Percentiles rank a stretch among this genome's conserved stretches.
These are phyloP conservation scores for Colletotrichum sublineola DNA, from an alignment of 2,329 filamentous ascomycete genomes.

Conservation along the genomic window DNA sequence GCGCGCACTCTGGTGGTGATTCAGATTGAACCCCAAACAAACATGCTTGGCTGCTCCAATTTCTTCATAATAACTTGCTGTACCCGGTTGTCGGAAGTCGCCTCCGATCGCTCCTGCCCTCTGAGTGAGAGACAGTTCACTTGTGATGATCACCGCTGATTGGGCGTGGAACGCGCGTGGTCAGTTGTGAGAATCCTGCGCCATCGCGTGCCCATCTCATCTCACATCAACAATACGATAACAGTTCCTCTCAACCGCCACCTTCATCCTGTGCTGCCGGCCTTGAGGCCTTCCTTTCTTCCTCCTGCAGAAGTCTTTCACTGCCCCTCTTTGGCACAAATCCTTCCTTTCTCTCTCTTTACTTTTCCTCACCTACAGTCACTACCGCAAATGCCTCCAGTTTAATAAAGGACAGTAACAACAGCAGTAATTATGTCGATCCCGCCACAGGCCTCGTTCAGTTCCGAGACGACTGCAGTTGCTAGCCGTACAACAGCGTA, in stretches of 20 bases:
- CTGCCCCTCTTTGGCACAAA: not conserved
- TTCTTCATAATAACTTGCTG: slow-evolving; percentile 10
- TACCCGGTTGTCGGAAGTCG: not conserved
- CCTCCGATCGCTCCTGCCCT: slow-evolving; percentile 1
- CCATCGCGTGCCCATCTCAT: not conserved
- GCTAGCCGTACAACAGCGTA: slow-evolving; percentile 11
- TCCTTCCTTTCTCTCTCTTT: not conserved
- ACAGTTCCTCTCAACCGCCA: not conserved
- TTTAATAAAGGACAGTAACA: not conserved
- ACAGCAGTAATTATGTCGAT: slow-evolving; percentile 14
- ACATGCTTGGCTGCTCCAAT: not conserved
- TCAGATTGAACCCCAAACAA: not conserved
- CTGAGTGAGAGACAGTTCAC: not conserved
- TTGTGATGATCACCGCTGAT: not conserved
- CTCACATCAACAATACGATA: slow-evolving; percentile 13
- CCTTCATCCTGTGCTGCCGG: not conserved
- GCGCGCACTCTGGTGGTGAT: not conserved
- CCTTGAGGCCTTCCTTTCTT: not conserved
- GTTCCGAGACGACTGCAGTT: slow-evolving; percentile 26
- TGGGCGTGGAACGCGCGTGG: slow-evolving; percentile 3
- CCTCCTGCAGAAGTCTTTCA: not conserved
- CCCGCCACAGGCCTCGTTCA: slow-evolving; percentile 26
- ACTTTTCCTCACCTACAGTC: not conserved
- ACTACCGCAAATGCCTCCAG: not conserved
- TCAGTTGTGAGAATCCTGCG: not conserved